Evolutionary conservation across 805 yeast species (phyloP).

Genomic region (Starmerella ratchasimensis): DNA sequence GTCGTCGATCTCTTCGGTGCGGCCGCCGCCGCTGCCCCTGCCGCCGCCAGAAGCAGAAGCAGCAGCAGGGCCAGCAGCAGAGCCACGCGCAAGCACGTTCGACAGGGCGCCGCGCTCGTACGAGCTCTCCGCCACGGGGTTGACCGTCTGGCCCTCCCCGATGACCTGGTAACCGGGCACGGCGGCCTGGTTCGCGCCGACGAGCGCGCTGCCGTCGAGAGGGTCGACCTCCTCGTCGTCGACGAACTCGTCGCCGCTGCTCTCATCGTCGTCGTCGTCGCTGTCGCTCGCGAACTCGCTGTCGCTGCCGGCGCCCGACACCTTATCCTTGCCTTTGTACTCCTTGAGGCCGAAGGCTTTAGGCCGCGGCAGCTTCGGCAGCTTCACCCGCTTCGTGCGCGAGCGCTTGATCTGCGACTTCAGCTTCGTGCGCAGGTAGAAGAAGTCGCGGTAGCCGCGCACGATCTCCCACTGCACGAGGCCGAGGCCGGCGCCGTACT

Average conservation of each 20-base stretch:
- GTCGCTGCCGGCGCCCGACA: not conserved
- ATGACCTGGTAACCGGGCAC: no score
- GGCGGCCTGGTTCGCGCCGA: not conserved
- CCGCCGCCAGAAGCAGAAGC: no score
- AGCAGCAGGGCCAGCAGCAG: no score
- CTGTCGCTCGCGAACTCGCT: slow-evolving; percentile 1
- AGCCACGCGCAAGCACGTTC: no score
- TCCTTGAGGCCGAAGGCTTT: slow-evolving; percentile 16
- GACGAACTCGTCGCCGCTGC: slow-evolving; percentile 1
- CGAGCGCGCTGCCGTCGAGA: not conserved
- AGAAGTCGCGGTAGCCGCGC: slow-evolving; percentile 57
- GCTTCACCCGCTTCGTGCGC: slow-evolving; percentile 24
- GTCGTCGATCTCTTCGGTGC: no score
- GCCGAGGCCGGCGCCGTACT: slow-evolving; percentile 77
- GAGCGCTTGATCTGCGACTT: slow-evolving; percentile 7
- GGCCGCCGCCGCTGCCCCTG: no score
- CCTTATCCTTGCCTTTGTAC: not conserved
- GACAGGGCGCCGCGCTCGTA: no score
- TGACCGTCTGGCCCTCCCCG: no score
- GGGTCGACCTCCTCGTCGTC: not conserved
- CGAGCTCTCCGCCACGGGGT: no score
- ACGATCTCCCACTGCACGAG: slow-evolving; percentile 68
- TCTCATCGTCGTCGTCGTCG: slow-evolving; percentile 4
- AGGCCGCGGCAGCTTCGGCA: slow-evolving; percentile 33
- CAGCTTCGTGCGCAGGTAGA: slow-evolving; percentile 55